These are phyloP conservation scores for Euphorbia corollata DNA, from an alignment of 441 rosid genomes.

Conservation along the genomic window DNA sequence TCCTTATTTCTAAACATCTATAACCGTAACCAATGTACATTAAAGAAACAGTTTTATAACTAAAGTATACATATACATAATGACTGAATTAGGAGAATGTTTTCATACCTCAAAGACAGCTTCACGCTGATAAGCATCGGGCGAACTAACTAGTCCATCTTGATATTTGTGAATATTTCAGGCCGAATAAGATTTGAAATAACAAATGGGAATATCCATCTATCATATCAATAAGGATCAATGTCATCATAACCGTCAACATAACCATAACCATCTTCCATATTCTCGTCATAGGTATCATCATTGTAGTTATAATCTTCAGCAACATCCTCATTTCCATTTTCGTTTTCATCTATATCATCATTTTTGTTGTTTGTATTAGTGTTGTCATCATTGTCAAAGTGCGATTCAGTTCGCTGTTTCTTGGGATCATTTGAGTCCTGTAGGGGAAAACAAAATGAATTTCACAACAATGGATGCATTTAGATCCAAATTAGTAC, in stretches of 20 bases:
- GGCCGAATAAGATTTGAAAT: too few species aligned
- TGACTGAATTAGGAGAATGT: not conserved
- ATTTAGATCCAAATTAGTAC: not conserved
- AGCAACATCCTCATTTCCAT: conserved; percentile 14
- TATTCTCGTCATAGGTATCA: conserved; percentile 16
- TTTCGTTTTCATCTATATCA: conserved; percentile 13
- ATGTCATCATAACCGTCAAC: conserved; percentile 18
- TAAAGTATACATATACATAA: not conserved
- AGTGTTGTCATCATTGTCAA: conserved; percentile 21
- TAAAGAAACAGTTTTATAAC: not conserved
- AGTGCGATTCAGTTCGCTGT: conserved; percentile 22
- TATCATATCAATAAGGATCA: conserved; percentile 13
- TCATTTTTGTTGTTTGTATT: conserved; percentile 16
- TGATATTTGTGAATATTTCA: not conserved
- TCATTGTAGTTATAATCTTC: conserved; percentile 20
- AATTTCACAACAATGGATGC: not conserved
- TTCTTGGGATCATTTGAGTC: conserved; percentile 31
- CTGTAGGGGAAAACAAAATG: conserved; percentile 20
- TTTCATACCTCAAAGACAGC: not conserved
- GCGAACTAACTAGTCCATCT: not conserved
- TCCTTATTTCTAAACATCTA: not conserved
- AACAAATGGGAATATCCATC: not conserved
- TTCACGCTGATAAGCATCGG: not conserved
- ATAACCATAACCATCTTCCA: conserved; percentile 24
- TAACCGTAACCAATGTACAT: not conserved